Evolutionary conservation across 2,329 filamentous ascomycete genomes (phyloP).

Genomic region (Fusarium sambucinum): DNA sequence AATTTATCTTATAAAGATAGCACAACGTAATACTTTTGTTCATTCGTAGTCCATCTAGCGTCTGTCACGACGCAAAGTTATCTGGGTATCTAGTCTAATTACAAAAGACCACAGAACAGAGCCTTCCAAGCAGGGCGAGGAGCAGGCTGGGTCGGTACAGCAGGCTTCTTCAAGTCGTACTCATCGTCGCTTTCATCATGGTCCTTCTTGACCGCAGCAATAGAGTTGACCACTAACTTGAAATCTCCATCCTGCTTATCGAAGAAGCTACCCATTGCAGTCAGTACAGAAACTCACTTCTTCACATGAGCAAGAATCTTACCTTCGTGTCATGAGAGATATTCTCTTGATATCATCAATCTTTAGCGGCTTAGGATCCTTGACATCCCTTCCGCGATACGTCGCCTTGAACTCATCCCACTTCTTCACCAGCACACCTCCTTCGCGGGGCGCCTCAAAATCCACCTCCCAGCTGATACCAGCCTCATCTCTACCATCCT

Average conservation of each 20-base stretch:
- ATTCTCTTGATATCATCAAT: conserved; percentile 72
- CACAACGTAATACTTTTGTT: background rate
- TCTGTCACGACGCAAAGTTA: background rate
- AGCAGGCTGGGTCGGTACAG: background rate
- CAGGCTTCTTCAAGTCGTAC: conserved; percentile 41
- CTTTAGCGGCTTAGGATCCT: conserved; percentile 71
- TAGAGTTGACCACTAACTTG: conserved; percentile 49
- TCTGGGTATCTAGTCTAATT: background rate
- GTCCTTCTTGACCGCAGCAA: conserved; percentile 45
- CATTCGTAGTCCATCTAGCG: background rate
- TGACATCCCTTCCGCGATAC: conserved; percentile 75
- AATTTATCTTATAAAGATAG: background rate
- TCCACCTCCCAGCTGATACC: conserved; percentile 81
- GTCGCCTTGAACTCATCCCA: conserved; percentile 77
- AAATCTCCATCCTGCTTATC: conserved; percentile 79
- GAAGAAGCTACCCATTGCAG: conserved; percentile 72
- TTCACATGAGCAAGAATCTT: conserved; percentile 33
- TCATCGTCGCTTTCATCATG: conserved; percentile 45
- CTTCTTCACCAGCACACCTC: conserved; percentile 64
- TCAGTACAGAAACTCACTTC: conserved; percentile 40
- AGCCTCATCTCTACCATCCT: conserved; percentile 77
- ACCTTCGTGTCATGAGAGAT: conserved; percentile 87
- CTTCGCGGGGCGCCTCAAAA: conserved; percentile 60
- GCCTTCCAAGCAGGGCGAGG: conserved; percentile 42
- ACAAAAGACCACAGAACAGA: conserved; percentile 49